Percentiles rank a stretch among this genome's conserved stretches.
Conservation (phyloP, 768 basidiomycete species). For the Steccherinum ochraceum region DNA sequence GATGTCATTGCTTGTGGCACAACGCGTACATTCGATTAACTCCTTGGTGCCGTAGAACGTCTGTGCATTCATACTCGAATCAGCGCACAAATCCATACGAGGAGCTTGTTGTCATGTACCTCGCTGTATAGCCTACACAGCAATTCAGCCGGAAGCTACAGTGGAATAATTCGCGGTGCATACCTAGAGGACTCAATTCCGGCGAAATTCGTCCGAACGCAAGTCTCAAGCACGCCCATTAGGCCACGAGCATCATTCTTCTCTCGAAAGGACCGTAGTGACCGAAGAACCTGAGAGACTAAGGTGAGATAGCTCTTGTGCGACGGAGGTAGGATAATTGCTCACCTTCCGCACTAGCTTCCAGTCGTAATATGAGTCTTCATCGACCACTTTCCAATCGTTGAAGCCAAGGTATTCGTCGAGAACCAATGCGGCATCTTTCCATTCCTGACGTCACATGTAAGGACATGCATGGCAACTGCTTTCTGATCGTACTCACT, state of each 20-base stretch:
- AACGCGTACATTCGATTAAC: constrained; percentile 68
- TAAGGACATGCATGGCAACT: constrained; percentile 1
- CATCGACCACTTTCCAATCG: constrained; percentile 85
- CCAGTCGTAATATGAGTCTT: constrained; percentile 91
- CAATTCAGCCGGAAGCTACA: no score
- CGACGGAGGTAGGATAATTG: no score
- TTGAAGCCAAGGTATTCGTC: constrained; percentile 83
- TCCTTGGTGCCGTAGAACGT: constrained; percentile 91
- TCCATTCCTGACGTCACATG: constrained; percentile 66
- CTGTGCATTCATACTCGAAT: no score
- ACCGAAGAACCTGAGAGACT: constrained; percentile 56
- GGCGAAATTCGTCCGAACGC: constrained; percentile 87
- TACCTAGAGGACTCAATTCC: constrained; percentile 82
- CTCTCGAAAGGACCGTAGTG: constrained; percentile 63
- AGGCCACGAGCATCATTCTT: constrained; percentile 80
- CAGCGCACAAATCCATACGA: no score
- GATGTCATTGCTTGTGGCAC: neutral
- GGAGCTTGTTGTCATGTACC: constrained; percentile 35
- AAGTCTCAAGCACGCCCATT: constrained; percentile 86
- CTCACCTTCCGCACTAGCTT: constrained; percentile 70
- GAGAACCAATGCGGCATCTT: constrained; percentile 64
- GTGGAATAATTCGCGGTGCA: no score
- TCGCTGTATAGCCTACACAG: constrained; percentile 87
- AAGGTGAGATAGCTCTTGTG: no score
- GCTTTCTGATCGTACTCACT: constrained; percentile 32